These are phyloP conservation scores for Populus euphratica DNA, from an alignment of 345 rosid genomes.

Conservation along the genomic window DNA sequence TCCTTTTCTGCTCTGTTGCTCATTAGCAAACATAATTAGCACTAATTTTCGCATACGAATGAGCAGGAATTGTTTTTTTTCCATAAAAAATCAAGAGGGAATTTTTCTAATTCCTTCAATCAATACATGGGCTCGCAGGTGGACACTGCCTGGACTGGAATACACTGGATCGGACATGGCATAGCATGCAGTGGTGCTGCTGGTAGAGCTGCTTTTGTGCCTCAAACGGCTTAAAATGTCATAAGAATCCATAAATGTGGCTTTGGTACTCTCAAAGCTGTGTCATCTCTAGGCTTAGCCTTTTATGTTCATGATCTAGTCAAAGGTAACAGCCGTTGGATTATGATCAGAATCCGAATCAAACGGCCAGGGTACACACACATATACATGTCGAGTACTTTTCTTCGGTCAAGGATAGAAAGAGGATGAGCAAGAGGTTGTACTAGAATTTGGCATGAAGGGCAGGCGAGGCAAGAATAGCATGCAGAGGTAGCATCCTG, in stretches of 20 bases:
- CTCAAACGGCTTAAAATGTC: not conserved
- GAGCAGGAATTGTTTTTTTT: no score
- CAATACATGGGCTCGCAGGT: not conserved
- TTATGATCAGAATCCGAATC: not conserved
- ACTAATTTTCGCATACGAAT: no score
- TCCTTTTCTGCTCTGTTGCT: not conserved
- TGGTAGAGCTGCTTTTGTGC: not conserved
- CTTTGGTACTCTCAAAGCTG: not conserved
- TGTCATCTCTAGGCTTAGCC: not conserved
- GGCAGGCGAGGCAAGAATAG: no score
- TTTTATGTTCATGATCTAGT: not conserved
- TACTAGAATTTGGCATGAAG: no score
- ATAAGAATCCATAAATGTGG: not conserved
- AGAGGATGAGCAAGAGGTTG: no score
- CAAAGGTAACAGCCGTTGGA: not conserved
- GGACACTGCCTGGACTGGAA: not conserved
- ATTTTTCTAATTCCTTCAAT: no score
- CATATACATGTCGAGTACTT: no score
- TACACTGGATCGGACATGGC: not conserved
- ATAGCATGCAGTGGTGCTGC: not conserved
- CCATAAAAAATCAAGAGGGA: no score
- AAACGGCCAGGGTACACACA: not conserved
- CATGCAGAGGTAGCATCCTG: no score
- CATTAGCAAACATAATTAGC: no score
- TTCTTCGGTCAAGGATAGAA: no score